Conservation (phyloP, 371 early-diverging fungal genomes). For the Mortierella sp. region DNA sequence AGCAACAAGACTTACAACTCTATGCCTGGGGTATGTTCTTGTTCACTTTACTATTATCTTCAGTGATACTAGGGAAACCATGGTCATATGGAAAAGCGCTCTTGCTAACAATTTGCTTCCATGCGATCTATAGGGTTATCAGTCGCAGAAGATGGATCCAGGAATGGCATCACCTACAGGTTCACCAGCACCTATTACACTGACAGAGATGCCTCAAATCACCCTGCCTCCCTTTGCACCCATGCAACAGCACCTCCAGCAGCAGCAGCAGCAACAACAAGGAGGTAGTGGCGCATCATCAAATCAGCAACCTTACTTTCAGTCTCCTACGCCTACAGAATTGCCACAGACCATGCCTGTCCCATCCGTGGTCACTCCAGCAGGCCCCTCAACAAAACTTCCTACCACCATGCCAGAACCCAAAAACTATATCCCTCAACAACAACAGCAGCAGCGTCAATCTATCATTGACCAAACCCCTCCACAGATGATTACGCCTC, state of each 20-base stretch:
- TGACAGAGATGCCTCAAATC: slow-evolving; percentile 53
- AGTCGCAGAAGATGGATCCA: slow-evolving; percentile 13
- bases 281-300: background rate
- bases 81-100: too few relatives aligned
- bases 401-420: slow-evolving; percentile 48
- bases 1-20: background rate
- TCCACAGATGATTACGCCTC: slow-evolving; percentile 11
- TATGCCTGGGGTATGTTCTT: background rate
- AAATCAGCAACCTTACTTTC: slow-evolving; percentile 26
- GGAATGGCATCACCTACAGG: background rate
- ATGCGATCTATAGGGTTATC: slow-evolving; percentile 4
- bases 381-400: slow-evolving; percentile 10
- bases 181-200: slow-evolving; percentile 16
- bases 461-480: slow-evolving; percentile 3
- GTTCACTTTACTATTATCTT: too few relatives aligned
- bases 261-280: slow-evolving; percentile 29
- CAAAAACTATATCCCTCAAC: slow-evolving; percentile 27
- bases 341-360: slow-evolving; percentile 10
- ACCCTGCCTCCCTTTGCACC: slow-evolving; percentile 53
- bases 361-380: slow-evolving; percentile 7
- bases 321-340: slow-evolving; percentile 14
- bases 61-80: too few relatives aligned
- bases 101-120: too few relatives aligned
- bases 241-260: slow-evolving; percentile 50
- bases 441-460: slow-evolving; percentile 6